phyloP scores from a whole-genome alignment of 164 flowering plant genomes.

The Vitis rotundifolia region DNA sequence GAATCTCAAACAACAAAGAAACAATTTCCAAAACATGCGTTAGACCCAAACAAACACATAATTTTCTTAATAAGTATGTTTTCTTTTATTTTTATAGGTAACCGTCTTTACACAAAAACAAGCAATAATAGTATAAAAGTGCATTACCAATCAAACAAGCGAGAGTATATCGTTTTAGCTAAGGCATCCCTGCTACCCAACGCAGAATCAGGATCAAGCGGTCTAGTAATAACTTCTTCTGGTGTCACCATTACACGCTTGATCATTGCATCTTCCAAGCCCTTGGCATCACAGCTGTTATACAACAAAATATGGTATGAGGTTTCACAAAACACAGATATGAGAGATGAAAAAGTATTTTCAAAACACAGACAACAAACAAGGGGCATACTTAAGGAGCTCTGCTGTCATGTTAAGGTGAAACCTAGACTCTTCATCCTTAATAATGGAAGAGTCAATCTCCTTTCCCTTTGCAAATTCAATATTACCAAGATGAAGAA shows the following conservation, averaged over 20 bases:
- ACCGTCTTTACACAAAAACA: no score
- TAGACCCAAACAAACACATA: background rate
- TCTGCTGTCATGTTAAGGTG: constrained; percentile 88
- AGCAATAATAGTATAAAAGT: background rate
- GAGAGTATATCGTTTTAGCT: constrained; percentile 93
- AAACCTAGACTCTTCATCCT: constrained; percentile 87
- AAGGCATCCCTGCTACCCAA: constrained; percentile 87
- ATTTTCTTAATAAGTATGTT: background rate
- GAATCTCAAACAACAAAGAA: background rate
- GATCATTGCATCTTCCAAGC: constrained; percentile 91
- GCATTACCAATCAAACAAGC: constrained; percentile 91
- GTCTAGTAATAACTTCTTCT: constrained; percentile 94
- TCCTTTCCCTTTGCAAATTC: constrained; percentile 90
- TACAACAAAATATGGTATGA: background rate
- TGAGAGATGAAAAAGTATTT: background rate
- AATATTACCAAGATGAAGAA: constrained; percentile 95
- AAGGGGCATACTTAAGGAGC: constrained; percentile 66
- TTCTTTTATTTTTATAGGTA: no score
- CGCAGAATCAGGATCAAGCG: constrained; percentile 94
- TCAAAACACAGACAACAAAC: background rate
- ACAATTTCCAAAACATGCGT: background rate
- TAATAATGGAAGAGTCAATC: constrained; percentile 92
- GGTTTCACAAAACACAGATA: background rate
- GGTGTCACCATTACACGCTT: constrained; percentile 98
- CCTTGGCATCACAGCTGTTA: constrained; percentile 79